These are phyloP conservation scores for Mytilinidion resinicola DNA, from an alignment of 495 filamentous ascomycete genomes.

Conservation along the genomic window DNA sequence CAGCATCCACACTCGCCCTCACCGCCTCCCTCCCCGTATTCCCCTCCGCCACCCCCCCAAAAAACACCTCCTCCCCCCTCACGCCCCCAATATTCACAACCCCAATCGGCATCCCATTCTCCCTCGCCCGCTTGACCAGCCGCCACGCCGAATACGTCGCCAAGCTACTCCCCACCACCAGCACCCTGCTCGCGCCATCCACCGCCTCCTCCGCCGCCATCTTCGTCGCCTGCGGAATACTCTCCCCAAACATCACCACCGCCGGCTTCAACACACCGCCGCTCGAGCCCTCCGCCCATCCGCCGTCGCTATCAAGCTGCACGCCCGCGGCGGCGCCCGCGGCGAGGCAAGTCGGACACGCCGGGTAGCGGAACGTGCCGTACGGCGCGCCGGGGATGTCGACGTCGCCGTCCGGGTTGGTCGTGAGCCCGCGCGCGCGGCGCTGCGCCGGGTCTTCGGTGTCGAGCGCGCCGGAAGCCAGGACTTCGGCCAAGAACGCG, in stretches of 20 bases:
- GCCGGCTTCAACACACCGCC: slow-evolving; percentile 84
- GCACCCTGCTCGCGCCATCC: slow-evolving; percentile 62
- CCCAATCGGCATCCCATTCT: slow-evolving; percentile 73
- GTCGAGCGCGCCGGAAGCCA: slow-evolving; percentile 65
- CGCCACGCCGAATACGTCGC: slow-evolving; percentile 95
- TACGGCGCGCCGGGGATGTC: slow-evolving; percentile 86
- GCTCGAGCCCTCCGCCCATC: slow-evolving; percentile 61
- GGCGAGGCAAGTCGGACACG: slow-evolving; percentile 70
- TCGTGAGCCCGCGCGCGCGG: slow-evolving; percentile 60
- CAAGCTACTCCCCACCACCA: slow-evolving; percentile 81
- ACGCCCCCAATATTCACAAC: slow-evolving; percentile 40
- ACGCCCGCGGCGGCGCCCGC: slow-evolving; percentile 55
- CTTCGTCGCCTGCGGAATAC: slow-evolving; percentile 62
- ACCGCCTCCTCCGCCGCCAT: slow-evolving; percentile 71
- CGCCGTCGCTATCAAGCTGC: slow-evolving; percentile 72
- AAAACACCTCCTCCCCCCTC: slow-evolving; percentile 35
- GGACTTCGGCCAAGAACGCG: slow-evolving; percentile 62
- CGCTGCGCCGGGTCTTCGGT: slow-evolving; percentile 71
- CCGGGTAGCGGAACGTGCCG: slow-evolving; percentile 81
- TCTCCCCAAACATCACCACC: slow-evolving; percentile 95
- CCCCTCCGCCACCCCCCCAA: slow-evolving; percentile 12
- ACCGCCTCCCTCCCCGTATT: slow-evolving; percentile 29
- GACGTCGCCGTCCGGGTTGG: slow-evolving; percentile 92
- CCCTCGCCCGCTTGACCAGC: slow-evolving; percentile 73
- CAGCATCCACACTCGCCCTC: slow-evolving; percentile 28